Conservation (phyloP, 106 monocot species). For the Apostasia shenzhenica region DNA sequence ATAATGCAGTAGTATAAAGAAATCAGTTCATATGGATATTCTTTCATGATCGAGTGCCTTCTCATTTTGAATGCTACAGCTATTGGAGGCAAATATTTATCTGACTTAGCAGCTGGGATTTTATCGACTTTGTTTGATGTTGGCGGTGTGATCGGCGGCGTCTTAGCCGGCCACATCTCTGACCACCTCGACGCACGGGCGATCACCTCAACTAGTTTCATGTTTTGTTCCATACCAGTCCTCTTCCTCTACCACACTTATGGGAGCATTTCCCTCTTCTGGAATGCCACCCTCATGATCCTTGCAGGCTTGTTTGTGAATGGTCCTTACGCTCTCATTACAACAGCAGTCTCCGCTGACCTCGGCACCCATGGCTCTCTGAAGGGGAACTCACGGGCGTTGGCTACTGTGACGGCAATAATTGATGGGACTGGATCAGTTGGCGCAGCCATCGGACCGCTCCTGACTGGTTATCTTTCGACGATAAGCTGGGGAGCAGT, state of each 20-base stretch:
- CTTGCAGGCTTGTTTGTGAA: slow-evolving; percentile 66
- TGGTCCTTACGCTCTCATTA: slow-evolving; percentile 77
- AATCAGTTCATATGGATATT: too few species aligned
- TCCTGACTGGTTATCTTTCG: slow-evolving; percentile 67
- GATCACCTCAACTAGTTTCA: slow-evolving; percentile 64
- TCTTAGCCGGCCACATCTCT: slow-evolving; percentile 75
- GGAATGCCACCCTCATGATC: slow-evolving; percentile 55
- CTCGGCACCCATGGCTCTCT: slow-evolving; percentile 68
- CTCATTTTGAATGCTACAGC: slow-evolving; percentile 23
- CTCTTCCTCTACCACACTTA: slow-evolving; percentile 62
- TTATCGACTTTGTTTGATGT: slow-evolving; percentile 69
- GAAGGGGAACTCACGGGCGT: slow-evolving; percentile 46
- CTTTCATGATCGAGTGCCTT: neutral
- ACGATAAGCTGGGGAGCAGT: slow-evolving; percentile 53
- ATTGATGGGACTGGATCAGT: slow-evolving; percentile 73
- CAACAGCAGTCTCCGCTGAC: slow-evolving; percentile 75
- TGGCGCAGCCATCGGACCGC: slow-evolving; percentile 66
- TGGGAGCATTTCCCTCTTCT: slow-evolving; percentile 47
- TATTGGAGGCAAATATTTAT: slow-evolving; percentile 47
- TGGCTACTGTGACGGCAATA: slow-evolving; percentile 74
- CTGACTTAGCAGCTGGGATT: slow-evolving; percentile 43
- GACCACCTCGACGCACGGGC: slow-evolving; percentile 65
- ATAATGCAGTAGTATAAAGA: too few species aligned
- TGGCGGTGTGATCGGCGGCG: slow-evolving; percentile 64
- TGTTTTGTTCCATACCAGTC: slow-evolving; percentile 65